phyloP scores from a whole-genome alignment of 1,284 basidiomycete genomes.

The Wolfiporia cocos region DNA sequence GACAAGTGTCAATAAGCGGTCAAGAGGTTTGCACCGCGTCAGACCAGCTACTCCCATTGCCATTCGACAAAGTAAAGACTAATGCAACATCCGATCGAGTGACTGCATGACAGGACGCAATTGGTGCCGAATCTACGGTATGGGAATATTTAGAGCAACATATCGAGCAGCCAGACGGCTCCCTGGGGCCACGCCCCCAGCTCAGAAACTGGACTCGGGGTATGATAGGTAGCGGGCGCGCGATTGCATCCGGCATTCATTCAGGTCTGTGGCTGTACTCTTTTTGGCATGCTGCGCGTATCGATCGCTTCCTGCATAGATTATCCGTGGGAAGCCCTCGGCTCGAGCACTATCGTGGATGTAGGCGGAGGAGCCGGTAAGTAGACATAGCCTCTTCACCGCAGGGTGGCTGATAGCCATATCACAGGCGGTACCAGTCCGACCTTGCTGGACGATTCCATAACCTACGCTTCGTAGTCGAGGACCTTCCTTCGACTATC shows the following conservation, averaged over 20 bases:
- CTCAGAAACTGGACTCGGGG: neutral
- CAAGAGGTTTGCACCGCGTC: constrained; percentile 7
- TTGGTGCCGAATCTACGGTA: neutral
- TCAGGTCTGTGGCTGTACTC: neutral
- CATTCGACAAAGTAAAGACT: constrained; percentile 6
- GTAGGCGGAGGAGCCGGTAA: constrained; percentile 16
- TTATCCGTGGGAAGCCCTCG: constrained; percentile 13
- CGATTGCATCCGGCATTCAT: constrained; percentile 1
- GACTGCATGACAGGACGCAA: constrained; percentile 6
- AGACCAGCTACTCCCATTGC: constrained; percentile 4
- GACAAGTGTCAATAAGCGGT: neutral
- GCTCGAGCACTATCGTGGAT: constrained; percentile 11
- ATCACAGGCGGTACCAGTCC: constrained; percentile 8
- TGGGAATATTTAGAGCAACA: constrained; percentile 12
- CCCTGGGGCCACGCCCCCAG: neutral
- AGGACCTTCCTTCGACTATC: constrained; percentile 12
- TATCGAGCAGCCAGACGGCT: constrained; percentile 5
- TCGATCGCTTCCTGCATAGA: constrained; percentile 2
- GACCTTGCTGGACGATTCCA: constrained; percentile 10
- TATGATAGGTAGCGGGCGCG: constrained; percentile 11
- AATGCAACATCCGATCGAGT: too few species aligned
- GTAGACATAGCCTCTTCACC: neutral
- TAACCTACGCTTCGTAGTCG: constrained; percentile 14
- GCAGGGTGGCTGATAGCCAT: neutral
- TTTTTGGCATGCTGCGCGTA: neutral